phyloP scores from a whole-genome alignment of 176 grass and related monocot genomes.

The Triticum timopheevii region DNA sequence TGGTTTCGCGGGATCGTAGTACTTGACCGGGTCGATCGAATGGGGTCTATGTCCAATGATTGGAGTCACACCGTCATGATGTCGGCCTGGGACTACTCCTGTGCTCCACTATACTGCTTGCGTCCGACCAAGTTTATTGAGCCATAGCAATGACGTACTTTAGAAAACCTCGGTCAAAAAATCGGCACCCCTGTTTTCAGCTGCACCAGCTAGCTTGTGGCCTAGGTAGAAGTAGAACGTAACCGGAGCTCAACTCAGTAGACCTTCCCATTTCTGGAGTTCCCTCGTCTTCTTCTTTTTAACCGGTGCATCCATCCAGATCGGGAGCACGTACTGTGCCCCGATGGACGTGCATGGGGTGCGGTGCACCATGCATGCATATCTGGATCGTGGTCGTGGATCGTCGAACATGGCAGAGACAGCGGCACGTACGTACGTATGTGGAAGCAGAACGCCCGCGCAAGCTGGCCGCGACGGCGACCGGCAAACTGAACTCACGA shows the following conservation, averaged over 20 bases:
- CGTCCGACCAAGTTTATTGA: background rate
- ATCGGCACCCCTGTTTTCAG: background rate
- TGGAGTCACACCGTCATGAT: conserved; percentile 6
- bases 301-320: background rate
- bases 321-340: background rate
- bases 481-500: background rate
- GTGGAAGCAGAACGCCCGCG: conserved; percentile 13
- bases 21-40: conserved; percentile 1
- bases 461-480: conserved; percentile 29
- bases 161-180: conserved; percentile 1
- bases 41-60: conserved; percentile 25
- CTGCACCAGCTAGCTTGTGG: background rate
- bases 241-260: background rate
- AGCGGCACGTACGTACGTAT: background rate
- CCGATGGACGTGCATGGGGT: background rate
- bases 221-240: background rate
- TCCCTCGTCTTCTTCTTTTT: background rate
- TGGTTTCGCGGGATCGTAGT: conserved; percentile 36
- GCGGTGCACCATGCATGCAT: background rate
- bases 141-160: background rate
- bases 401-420: conserved; percentile 38
- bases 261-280: background rate
- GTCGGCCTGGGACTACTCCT: background rate
- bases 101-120: background rate
- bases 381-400: background rate